Percentiles rank a stretch among this genome's conserved stretches.
Evolutionary conservation across 352 stramenopile species (phyloP).

Genomic region (Phytophthora quininea): DNA sequence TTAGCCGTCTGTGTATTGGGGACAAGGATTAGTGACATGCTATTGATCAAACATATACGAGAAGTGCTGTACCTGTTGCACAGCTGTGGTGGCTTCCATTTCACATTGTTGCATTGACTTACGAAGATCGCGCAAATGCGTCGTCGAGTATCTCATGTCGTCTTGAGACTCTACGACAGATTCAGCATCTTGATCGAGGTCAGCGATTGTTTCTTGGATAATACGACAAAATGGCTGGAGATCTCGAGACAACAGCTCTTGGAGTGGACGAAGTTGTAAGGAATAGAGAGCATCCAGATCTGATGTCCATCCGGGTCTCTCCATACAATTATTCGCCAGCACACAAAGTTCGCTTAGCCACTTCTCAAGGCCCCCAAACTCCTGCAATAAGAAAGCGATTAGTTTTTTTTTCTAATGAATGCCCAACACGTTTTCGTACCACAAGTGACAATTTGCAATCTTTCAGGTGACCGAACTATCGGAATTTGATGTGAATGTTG

Average conservation of each 20-base stretch:
- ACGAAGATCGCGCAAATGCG: conserved; percentile 21
- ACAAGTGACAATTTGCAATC: conserved; percentile 15
- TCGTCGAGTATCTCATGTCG: conserved; percentile 9
- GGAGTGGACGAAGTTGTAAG: conserved; percentile 3
- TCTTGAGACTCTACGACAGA: not conserved
- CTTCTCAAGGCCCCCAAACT: conserved; percentile 18
- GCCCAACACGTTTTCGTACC: conserved; percentile 1
- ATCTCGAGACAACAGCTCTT: not conserved
- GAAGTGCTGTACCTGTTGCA: conserved; percentile 21
- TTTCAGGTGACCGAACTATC: not conserved
- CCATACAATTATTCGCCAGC: conserved; percentile 13
- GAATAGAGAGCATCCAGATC: not conserved
- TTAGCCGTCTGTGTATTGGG: conserved; percentile 25
- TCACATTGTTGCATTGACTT: conserved; percentile 29
- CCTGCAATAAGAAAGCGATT: conserved; percentile 9
- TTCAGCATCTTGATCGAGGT: not conserved
- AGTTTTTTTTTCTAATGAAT: not conserved
- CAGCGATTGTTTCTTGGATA: conserved; percentile 16
- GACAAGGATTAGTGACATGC: not conserved
- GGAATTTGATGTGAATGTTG: conserved; percentile 5
- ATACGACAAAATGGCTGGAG: conserved; percentile 26
- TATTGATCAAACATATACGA: not conserved
- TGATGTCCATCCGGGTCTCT: not conserved
- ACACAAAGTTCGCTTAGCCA: conserved; percentile 18
- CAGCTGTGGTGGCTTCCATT: conserved; percentile 23